A percentile compares a stretch with the other conserved stretches of the same genome.
These are phyloP conservation scores for Phialophora chinensis DNA, from an alignment of 2,329 filamentous ascomycete species.

Conservation along the genomic window DNA sequence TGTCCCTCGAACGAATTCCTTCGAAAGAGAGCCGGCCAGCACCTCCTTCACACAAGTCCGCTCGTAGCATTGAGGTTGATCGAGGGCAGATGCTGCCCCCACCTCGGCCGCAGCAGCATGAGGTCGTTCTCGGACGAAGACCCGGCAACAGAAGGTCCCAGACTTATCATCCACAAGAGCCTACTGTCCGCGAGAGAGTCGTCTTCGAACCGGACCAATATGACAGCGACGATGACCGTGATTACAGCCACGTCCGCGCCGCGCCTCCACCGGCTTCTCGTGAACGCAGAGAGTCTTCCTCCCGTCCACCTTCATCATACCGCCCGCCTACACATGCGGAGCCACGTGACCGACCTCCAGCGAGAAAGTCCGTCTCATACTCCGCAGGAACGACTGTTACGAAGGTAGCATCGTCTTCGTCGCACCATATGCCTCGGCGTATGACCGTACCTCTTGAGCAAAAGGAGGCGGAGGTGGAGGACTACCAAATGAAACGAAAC, in stretches of 20 bases:
- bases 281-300: constrained; percentile 31
- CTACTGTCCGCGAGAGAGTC: constrained; percentile 16
- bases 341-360: constrained; percentile 27
- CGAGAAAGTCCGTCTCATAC: constrained; percentile 32
- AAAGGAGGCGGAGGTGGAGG: constrained; percentile 33
- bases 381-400: constrained; percentile 22
- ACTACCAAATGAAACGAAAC: constrained; percentile 33
- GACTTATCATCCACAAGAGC: constrained; percentile 31
- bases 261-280: constrained; percentile 19
- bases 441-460: constrained; percentile 28
- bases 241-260: constrained; percentile 22
- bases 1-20: constrained; percentile 18
- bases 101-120: constrained; percentile 27
- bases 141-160: constrained; percentile 33
- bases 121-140: constrained; percentile 22
- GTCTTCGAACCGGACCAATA: constrained; percentile 26
- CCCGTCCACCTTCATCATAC: constrained; percentile 36
- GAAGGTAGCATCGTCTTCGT: constrained; percentile 26
- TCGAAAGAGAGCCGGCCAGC: constrained; percentile 27
- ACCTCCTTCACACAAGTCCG: constrained; percentile 28
- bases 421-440: constrained; percentile 15
- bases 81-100: constrained; percentile 36
- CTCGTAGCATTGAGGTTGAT: constrained; percentile 32
- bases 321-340: constrained; percentile 21
- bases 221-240: constrained; percentile 26